Percentiles rank a stretch among this genome's conserved stretches.
phyloP scores from a whole-genome alignment of 306 rosid species.

The Acacia confusa region DNA sequence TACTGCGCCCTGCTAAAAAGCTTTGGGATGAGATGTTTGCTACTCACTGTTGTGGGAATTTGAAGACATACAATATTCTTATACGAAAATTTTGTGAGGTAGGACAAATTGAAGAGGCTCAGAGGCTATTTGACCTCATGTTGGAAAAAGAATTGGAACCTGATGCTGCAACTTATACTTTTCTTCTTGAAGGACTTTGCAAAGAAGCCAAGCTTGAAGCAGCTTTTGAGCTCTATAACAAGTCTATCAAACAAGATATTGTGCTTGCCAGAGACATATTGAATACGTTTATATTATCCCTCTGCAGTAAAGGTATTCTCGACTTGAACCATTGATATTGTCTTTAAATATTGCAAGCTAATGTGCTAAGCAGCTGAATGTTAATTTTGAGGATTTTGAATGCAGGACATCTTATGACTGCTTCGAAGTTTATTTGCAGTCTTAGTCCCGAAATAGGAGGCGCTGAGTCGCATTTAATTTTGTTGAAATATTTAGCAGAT shows the following conservation, averaged over 20 bases:
- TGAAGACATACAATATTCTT: slow-evolving; percentile 76
- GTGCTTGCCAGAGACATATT: slow-evolving; percentile 54
- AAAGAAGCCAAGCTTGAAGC: slow-evolving; percentile 57
- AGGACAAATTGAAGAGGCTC: slow-evolving; percentile 78
- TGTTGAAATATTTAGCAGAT: slow-evolving; percentile 68
- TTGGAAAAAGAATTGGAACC: slow-evolving; percentile 61
- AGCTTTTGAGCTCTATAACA: slow-evolving; percentile 69
- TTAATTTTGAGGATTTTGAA: background rate
- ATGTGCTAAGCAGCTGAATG: background rate
- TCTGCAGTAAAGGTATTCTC: slow-evolving; percentile 67
- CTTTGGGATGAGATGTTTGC: slow-evolving; percentile 99
- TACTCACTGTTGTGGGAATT: slow-evolving; percentile 66
- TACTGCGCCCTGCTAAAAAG: slow-evolving; percentile 78
- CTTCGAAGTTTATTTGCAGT: slow-evolving; percentile 65
- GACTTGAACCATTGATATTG: slow-evolving; percentile 12
- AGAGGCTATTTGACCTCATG: slow-evolving; percentile 69
- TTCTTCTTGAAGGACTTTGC: slow-evolving; percentile 76
- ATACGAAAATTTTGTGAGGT: slow-evolving; percentile 65
- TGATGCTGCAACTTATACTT: slow-evolving; percentile 57
- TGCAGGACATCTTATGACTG: slow-evolving; percentile 68
- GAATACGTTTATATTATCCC: slow-evolving; percentile 47
- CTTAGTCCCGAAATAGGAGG: slow-evolving; percentile 41
- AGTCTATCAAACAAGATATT: slow-evolving; percentile 55
- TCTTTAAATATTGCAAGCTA: background rate
- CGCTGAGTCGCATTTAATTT: slow-evolving; percentile 55